Evolutionary conservation across 306 rosid genomes (phyloP).

Genomic region (Dalbergia oliveri): DNA sequence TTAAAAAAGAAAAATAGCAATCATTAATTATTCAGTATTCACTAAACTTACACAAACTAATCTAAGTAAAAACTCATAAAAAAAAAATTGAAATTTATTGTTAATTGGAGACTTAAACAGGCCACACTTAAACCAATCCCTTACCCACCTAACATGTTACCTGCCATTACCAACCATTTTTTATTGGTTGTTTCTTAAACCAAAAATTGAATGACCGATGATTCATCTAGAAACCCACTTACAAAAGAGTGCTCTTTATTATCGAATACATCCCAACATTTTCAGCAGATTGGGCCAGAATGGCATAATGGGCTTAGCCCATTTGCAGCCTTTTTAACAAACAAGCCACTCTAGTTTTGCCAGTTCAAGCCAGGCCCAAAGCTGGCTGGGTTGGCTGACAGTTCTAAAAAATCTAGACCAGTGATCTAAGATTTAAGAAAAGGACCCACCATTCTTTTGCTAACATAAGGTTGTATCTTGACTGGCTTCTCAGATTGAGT

Average conservation of each 20-base stretch:
- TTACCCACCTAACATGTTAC: background rate
- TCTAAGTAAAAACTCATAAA: conserved; percentile 1
- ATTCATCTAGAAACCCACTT: background rate
- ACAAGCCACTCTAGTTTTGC: conserved; percentile 6
- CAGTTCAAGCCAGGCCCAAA: conserved; percentile 11
- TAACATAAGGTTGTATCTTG: conserved; percentile 79
- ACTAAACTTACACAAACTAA: background rate
- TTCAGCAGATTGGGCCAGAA: background rate
- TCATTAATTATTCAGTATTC: background rate
- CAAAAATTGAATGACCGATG: background rate
- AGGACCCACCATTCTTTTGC: conserved; percentile 89
- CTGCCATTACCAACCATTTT: background rate
- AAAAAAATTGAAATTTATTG: background rate
- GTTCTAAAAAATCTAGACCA: conserved; percentile 18
- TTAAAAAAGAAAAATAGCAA: background rate
- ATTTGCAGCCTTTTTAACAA: conserved; percentile 20
- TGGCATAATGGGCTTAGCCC: conserved; percentile 1
- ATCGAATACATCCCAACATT: background rate
- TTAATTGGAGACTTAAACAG: conserved; percentile 14
- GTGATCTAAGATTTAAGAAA: conserved; percentile 24
- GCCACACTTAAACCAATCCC: background rate
- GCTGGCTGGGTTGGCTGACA: conserved; percentile 8
- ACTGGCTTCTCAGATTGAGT: conserved; percentile 60
- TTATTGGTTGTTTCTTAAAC: conserved; percentile 14
- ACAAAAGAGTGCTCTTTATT: background rate